Percentiles rank a stretch among this genome's conserved stretches.
Evolutionary conservation across 768 basidiomycete genomes (phyloP).

Genomic region (Chlorophyllum brunneum): DNA sequence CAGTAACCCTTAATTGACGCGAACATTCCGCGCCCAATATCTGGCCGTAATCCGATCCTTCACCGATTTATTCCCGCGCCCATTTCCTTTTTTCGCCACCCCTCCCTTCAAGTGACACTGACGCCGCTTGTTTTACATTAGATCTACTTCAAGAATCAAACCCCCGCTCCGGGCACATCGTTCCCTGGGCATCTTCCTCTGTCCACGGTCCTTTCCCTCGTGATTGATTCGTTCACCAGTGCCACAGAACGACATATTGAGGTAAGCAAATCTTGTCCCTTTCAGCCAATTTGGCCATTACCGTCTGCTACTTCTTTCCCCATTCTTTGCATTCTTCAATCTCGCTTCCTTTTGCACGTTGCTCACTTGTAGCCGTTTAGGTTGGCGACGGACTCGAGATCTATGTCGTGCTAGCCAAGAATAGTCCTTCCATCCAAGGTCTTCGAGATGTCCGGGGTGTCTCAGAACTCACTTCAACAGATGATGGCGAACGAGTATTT

Average conservation of each 20-base stretch:
- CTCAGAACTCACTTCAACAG: conserved; percentile 58
- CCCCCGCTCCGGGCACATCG: conserved; percentile 61
- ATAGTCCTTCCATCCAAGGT: conserved; percentile 50
- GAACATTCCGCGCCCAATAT: conserved; percentile 9
- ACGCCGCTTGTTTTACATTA: conserved; percentile 31
- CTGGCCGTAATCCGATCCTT: conserved; percentile 38
- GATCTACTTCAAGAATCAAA: conserved; percentile 99
- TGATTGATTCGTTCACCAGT: conserved; percentile 94
- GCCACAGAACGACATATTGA: conserved; percentile 99
- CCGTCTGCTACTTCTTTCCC: too few relatives aligned
- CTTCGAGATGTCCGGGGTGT: conserved; percentile 51
- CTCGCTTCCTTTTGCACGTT: neutral
- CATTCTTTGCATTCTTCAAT: conserved; percentile 12
- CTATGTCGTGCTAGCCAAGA: conserved; percentile 77
- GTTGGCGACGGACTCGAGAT: conserved; percentile 96
- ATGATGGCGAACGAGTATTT: conserved; percentile 73
- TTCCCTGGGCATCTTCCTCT: conserved; percentile 85
- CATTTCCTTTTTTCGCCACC: conserved; percentile 21
- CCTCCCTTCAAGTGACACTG: conserved; percentile 15
- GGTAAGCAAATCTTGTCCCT: conserved; percentile 38
- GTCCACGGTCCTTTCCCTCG: conserved; percentile 73
- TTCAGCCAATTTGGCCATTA: too few relatives aligned
- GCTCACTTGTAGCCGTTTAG: conserved; percentile 30
- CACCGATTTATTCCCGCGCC: conserved; percentile 40
- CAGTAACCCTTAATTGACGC: conserved; percentile 11